These are phyloP conservation scores for Furcasterigmium sp. DNA, from an alignment of 2,329 filamentous ascomycete genomes.

Conservation along the genomic window DNA sequence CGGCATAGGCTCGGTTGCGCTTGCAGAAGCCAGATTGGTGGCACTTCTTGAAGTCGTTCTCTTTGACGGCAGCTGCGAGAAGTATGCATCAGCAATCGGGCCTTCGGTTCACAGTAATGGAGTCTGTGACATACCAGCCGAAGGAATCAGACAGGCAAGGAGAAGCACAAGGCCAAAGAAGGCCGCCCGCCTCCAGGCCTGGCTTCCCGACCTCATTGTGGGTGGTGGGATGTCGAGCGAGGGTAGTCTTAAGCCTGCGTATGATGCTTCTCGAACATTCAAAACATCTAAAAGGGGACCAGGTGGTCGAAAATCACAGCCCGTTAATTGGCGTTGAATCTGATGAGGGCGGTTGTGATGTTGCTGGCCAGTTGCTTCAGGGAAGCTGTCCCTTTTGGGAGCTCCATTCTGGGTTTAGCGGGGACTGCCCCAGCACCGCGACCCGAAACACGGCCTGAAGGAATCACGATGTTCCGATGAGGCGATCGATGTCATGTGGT, in stretches of 20 bases:
- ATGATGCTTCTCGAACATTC: neutral
- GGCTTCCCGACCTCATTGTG: constrained; percentile 43
- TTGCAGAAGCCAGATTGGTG: constrained; percentile 95
- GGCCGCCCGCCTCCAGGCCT: constrained; percentile 58
- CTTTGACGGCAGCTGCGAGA: constrained; percentile 72
- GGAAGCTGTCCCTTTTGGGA: constrained; percentile 20
- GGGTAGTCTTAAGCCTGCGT: constrained; percentile 5
- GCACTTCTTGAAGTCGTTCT: constrained; percentile 97
- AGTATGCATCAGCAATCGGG: neutral
- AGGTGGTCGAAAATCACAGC: neutral
- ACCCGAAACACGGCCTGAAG: neutral
- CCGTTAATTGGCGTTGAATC: no score
- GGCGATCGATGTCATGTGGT: no score
- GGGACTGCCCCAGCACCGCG: constrained; percentile 4
- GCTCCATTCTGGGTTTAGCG: constrained; percentile 11
- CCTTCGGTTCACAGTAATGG: no score
- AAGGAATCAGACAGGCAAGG: constrained; percentile 29
- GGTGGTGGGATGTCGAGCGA: no score
- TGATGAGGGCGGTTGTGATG: no score
- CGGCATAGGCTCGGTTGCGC: constrained; percentile 85
- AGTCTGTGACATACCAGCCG: constrained; percentile 28
- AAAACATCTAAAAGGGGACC: neutral
- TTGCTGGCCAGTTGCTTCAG: no score
- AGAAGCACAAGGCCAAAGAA: constrained; percentile 49
- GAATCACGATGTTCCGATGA: no score